A percentile compares a stretch with the other conserved stretches of the same genome.
These are phyloP conservation scores for Blepharisma stoltei DNA, from an alignment of 73 alveolate species.

Conservation along the genomic window DNA sequence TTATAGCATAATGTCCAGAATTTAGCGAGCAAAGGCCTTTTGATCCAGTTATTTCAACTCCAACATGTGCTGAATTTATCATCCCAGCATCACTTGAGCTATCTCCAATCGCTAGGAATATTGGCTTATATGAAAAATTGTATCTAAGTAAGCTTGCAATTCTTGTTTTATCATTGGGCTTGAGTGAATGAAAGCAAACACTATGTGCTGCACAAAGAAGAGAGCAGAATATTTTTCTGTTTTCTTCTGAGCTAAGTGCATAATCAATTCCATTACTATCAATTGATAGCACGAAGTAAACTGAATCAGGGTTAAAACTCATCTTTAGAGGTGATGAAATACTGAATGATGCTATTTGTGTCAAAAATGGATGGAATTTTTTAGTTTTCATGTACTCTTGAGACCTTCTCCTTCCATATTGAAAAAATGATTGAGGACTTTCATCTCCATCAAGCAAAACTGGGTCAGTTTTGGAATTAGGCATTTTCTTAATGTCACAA, in stretches of 20 bases:
- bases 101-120: constrained; percentile 1
- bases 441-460: neutral
- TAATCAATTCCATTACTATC: constrained; percentile 16
- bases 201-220: neutral
- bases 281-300: constrained; percentile 3
- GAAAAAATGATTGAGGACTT: neutral
- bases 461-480: neutral
- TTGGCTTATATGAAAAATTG: neutral
- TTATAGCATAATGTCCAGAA: neutral
- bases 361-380: neutral
- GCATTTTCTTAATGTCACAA: neutral
- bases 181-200: constrained; percentile 11
- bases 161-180: constrained; percentile 3
- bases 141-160: neutral
- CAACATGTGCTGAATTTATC: constrained; percentile 5
- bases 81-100: constrained; percentile 8
- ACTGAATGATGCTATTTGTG: neutral
- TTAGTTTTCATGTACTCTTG: neutral
- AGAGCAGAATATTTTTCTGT: neutral
- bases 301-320: neutral
- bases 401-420: neutral
- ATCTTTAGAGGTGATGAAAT: neutral
- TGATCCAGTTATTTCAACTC: neutral
- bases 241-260: constrained; percentile 2
- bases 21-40: neutral